Conservation (phyloP, 345 rosid genomes). For the Eucalyptus tenuipes region DNA sequence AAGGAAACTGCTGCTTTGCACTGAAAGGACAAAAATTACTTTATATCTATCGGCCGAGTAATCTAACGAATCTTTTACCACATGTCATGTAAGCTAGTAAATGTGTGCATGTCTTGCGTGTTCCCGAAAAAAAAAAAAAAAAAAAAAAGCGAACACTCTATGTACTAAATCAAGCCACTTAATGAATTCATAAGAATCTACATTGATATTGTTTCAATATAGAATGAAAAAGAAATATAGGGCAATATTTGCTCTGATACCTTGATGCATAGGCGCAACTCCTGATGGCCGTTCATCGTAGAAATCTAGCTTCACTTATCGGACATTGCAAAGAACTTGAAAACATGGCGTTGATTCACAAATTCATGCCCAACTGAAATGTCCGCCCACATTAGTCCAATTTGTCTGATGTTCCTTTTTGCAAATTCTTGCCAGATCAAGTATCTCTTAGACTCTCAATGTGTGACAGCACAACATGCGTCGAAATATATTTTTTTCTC, state of each 20-base stretch:
- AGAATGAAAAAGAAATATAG: neutral
- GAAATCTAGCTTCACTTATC: no score
- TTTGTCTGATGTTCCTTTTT: no score
- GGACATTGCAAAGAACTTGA: no score
- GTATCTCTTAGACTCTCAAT: no score
- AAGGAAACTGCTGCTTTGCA: neutral
- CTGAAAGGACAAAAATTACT: neutral
- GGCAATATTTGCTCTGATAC: no score
- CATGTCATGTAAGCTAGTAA: neutral
- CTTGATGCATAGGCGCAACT: no score
- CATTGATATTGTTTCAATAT: neutral
- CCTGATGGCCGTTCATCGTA: fast-evolving
- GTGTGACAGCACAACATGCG: no score
- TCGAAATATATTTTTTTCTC: no score
- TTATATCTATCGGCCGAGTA: neutral
- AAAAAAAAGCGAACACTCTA: fast-evolving
- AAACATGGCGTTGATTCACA: no score
- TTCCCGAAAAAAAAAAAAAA: neutral
- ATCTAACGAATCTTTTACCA: neutral
- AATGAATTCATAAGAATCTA: neutral
- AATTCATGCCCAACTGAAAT: no score
- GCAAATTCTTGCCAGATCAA: no score
- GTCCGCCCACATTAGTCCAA: no score
- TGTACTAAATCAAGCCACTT: neutral
- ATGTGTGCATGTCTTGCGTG: neutral